Conservation (phyloP, 371 early-diverging fungal genomes). For the Capniomyces stellatus region DNA sequence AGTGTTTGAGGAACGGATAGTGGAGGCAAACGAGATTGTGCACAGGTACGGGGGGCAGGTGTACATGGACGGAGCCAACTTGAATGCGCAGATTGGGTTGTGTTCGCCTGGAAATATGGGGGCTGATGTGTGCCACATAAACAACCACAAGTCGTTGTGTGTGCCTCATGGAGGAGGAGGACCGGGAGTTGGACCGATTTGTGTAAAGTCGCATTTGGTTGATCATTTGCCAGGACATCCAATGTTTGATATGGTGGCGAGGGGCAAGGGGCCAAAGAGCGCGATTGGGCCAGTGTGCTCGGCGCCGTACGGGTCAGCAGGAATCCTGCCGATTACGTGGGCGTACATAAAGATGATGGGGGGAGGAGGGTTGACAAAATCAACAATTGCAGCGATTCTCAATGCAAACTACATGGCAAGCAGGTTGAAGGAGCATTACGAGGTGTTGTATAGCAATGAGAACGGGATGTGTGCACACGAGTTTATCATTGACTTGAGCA, state of each 20-base stretch:
- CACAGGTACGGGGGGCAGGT: constrained; percentile 88
- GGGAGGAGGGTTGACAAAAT: constrained; percentile 60
- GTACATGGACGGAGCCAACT: constrained; percentile 98
- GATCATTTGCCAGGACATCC: constrained; percentile 89
- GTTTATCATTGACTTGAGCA: constrained; percentile 87
- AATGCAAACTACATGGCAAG: constrained; percentile 95
- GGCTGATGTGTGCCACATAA: constrained; percentile 96
- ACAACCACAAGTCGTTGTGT: constrained; percentile 96
- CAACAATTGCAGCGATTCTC: constrained; percentile 77
- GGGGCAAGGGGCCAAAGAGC: constrained; percentile 38
- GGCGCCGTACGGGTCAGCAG: constrained; percentile 91
- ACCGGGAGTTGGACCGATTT: constrained; percentile 95
- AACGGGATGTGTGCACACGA: constrained; percentile 94
- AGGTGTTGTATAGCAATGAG: constrained; percentile 68
- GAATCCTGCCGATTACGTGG: constrained; percentile 93
- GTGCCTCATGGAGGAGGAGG: constrained; percentile 98
- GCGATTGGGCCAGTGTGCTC: constrained; percentile 86
- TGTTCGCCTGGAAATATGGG: constrained; percentile 91
- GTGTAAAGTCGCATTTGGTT: constrained; percentile 67
- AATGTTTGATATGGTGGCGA: constrained; percentile 28
- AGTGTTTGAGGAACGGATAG: constrained; percentile 80
- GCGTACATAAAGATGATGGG: constrained; percentile 95
- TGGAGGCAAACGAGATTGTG: constrained; percentile 69
- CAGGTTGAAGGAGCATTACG: constrained; percentile 72
- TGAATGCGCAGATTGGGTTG: constrained; percentile 94